Evolutionary conservation across 2,329 filamentous ascomycete genomes (phyloP).

Genomic region (Trichoderma asperellum): DNA sequence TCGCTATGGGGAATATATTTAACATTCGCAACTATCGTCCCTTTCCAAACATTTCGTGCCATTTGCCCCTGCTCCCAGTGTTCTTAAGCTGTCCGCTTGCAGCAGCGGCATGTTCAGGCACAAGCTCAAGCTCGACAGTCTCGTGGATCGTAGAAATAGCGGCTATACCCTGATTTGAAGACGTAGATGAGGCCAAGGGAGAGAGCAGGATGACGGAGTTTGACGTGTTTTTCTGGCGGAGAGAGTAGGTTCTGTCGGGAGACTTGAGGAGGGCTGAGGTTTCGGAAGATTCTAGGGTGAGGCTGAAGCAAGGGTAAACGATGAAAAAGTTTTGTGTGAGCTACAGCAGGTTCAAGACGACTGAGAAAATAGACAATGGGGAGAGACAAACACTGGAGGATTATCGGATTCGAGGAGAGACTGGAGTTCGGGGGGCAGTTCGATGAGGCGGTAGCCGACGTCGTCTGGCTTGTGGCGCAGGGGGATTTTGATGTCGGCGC

Average conservation of each 20-base stretch:
- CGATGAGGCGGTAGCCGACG: conserved; percentile 62
- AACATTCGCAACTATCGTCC: conserved; percentile 40
- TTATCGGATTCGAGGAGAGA: conserved; percentile 57
- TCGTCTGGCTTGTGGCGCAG: conserved; percentile 55
- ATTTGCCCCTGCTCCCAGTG: conserved; percentile 53
- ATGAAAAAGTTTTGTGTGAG: background rate
- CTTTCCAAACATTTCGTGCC: conserved; percentile 62
- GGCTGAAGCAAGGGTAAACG: conserved; percentile 39
- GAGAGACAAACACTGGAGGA: conserved; percentile 54
- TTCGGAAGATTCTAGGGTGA: conserved; percentile 55
- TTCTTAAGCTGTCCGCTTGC: conserved; percentile 37
- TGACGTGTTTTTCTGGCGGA: conserved; percentile 69
- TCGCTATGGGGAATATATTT: background rate
- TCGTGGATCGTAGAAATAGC: conserved; percentile 63
- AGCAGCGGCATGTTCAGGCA: conserved; percentile 42
- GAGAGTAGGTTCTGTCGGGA: conserved; percentile 57
- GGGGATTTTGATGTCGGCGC: conserved; percentile 51
- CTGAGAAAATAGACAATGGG: background rate
- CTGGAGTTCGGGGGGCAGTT: conserved; percentile 63
- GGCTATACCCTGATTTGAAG: conserved; percentile 44
- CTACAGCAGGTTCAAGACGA: background rate
- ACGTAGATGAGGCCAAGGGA: conserved; percentile 34
- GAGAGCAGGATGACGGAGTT: conserved; percentile 65
- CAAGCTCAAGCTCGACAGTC: conserved; percentile 61
- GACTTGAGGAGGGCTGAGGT: conserved; percentile 56